A percentile compares a stretch with the other conserved stretches of the same genome.
These are phyloP conservation scores for Hypoxylon sp. DNA, from an alignment of 2,329 filamentous ascomycete species.

Conservation along the genomic window DNA sequence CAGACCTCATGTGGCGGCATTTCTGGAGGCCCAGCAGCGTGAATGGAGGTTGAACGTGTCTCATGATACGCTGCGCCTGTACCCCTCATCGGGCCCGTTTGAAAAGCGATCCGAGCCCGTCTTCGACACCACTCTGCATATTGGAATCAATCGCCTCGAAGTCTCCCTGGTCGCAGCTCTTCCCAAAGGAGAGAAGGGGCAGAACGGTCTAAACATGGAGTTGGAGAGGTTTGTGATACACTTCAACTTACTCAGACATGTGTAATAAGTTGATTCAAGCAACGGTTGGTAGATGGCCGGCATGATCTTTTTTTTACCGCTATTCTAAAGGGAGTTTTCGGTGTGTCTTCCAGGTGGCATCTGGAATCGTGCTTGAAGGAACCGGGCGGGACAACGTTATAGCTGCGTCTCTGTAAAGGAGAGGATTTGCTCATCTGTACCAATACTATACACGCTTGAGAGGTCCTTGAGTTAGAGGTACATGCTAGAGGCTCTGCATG, in stretches of 20 bases:
- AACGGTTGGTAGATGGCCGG: background rate
- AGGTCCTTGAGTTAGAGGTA: constrained; percentile 8
- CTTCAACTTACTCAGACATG: constrained; percentile 69
- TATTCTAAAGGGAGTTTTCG: constrained; percentile 1
- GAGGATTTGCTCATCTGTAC: constrained; percentile 12
- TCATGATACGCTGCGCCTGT: constrained; percentile 74
- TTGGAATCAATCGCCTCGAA: constrained; percentile 82
- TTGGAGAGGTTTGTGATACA: constrained; percentile 83
- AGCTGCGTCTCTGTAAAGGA: background rate
- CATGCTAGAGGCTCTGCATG: background rate
- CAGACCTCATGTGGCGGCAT: constrained; percentile 72
- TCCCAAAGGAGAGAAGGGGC: constrained; percentile 67
- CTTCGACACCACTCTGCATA: constrained; percentile 79
- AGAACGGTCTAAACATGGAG: constrained; percentile 74
- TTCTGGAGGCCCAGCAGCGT: constrained; percentile 70
- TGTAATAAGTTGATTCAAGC: constrained; percentile 4
- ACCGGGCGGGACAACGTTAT: background rate
- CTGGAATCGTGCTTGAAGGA: constrained; percentile 8
- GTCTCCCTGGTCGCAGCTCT: constrained; percentile 81
- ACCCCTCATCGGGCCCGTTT: constrained; percentile 59
- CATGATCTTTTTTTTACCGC: background rate
- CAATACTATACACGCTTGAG: background rate
- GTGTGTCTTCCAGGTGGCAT: background rate
- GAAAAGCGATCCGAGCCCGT: constrained; percentile 72
- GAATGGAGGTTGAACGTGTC: constrained; percentile 83